phyloP scores from a whole-genome alignment of 108 stramenopile genomes.

The Cyclostephanos tholiformis region DNA sequence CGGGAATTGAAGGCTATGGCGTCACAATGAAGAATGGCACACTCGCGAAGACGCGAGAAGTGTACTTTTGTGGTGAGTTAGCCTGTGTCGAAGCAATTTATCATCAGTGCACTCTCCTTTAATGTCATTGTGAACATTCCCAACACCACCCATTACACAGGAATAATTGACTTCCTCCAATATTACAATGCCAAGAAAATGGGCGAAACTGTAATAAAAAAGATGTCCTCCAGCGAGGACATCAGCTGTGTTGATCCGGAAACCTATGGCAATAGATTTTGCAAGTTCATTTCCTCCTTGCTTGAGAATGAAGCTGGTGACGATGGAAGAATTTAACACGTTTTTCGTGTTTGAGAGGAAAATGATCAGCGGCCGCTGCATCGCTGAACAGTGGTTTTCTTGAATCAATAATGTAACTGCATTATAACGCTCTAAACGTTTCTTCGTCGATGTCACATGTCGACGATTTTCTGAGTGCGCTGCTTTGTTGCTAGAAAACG shows the following conservation, averaged over 20 bases:
- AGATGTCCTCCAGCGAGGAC: conserved; percentile 37
- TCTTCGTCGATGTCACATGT: too few species aligned
- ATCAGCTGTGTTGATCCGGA: conserved; percentile 65
- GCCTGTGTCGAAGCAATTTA: background rate
- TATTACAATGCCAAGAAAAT: conserved; percentile 75
- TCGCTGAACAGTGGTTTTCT: too few species aligned
- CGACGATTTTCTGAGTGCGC: too few species aligned
- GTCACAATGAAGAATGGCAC: conserved; percentile 19
- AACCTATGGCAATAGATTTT: conserved; percentile 57
- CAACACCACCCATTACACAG: conserved; percentile 12
- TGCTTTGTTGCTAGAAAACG: too few species aligned
- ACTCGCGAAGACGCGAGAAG: conserved; percentile 20
- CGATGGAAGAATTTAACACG: too few species aligned
- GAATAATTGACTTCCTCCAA: conserved; percentile 87
- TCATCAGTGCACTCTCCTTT: background rate
- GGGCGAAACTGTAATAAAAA: conserved; percentile 64
- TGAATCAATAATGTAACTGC: too few species aligned
- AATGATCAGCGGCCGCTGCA: too few species aligned
- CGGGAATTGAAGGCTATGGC: conserved; percentile 40
- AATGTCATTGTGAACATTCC: background rate
- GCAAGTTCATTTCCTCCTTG: conserved; percentile 52
- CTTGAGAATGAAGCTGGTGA: conserved; percentile 17
- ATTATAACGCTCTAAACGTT: too few species aligned
- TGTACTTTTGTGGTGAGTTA: conserved; percentile 43
- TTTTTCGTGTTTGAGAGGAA: too few species aligned